These are phyloP conservation scores for Canariomyces notabilis DNA, from an alignment of 2,329 filamentous ascomycete species.

Conservation along the genomic window DNA sequence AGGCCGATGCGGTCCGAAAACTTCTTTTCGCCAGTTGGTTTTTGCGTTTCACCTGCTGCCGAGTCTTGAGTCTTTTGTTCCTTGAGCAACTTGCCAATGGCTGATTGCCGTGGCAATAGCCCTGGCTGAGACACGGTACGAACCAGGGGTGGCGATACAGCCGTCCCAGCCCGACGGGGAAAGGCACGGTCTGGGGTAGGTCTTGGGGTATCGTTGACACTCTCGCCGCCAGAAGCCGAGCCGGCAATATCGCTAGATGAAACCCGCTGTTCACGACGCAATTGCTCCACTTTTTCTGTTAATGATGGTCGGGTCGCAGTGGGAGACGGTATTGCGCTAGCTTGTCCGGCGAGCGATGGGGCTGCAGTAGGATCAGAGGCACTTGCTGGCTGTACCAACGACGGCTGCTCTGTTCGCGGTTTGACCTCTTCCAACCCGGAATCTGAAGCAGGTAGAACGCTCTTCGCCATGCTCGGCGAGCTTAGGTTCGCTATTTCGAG, in stretches of 20 bases:
- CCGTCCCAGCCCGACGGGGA: conserved; percentile 42
- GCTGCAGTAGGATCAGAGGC: conserved; percentile 21
- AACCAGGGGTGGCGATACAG: conserved; percentile 48
- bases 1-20: conserved; percentile 68
- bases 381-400: conserved; percentile 14
- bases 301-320: conserved; percentile 27
- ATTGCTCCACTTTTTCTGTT: conserved; percentile 45
- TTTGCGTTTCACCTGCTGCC: conserved; percentile 30
- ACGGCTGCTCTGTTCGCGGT: conserved; percentile 1
- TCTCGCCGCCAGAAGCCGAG: conserved; percentile 18
- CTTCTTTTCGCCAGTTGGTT: conserved; percentile 59
- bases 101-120: conserved; percentile 43
- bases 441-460: conserved; percentile 10
- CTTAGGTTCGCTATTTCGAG: conserved; percentile 44
- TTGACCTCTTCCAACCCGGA: conserved; percentile 11
- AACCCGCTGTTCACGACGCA: conserved; percentile 46
- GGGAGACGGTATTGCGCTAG: conserved; percentile 4
- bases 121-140: conserved; percentile 51
- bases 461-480: conserved; percentile 29
- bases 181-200: conserved; percentile 25
- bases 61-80: conserved; percentile 27
- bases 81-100: conserved; percentile 37
- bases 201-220: conserved; percentile 17
- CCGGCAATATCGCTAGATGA: conserved; percentile 29
- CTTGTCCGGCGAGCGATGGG: conserved; percentile 2